Percentiles rank a stretch among this genome's conserved stretches.
Conservation (phyloP, 176 grass and related monocot species). For the Zizania latifolia region DNA sequence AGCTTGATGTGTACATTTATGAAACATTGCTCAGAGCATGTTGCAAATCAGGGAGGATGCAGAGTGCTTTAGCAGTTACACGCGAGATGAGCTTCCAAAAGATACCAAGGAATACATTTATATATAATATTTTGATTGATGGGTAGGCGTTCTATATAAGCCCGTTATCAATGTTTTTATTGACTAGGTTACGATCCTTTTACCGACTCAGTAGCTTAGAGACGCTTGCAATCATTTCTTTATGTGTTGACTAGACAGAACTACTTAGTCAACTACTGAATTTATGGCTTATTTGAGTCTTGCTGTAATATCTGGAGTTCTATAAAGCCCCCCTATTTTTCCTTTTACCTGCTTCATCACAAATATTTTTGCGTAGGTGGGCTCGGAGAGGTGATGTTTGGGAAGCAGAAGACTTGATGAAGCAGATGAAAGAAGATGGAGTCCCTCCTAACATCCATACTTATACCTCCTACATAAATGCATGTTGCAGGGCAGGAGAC, state of each 20-base stretch:
- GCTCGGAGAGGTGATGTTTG: constrained; percentile 97
- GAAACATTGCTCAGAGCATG: constrained; percentile 87
- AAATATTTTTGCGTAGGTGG: constrained; percentile 58
- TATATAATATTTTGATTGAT: constrained; percentile 95
- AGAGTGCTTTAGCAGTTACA: constrained; percentile 85
- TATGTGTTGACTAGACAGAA: neutral
- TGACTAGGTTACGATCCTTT: neutral
- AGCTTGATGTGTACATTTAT: constrained; percentile 85
- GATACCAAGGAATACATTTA: constrained; percentile 82
- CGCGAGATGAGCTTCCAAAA: constrained; percentile 80
- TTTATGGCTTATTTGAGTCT: constrained; percentile 6
- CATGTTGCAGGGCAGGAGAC: constrained; percentile 90
- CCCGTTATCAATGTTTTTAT: constrained; percentile 13
- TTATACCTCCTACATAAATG: constrained; percentile 96
- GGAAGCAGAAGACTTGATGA: constrained; percentile 90
- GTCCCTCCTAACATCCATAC: constrained; percentile 91
- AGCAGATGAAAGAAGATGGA: constrained; percentile 94
- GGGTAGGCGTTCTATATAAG: constrained; percentile 49
- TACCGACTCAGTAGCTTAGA: too few relatives aligned
- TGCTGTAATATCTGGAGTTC: constrained; percentile 1
- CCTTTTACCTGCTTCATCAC: constrained; percentile 18
- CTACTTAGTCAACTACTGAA: neutral
- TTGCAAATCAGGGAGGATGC: constrained; percentile 97
- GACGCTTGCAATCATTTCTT: constrained; percentile 12
- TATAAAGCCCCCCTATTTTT: neutral